Evolutionary conservation across 805 yeast genomes (phyloP), one percentile per base, ranked within the genome.

Genomic region (Candida wancherniae): DNA sequence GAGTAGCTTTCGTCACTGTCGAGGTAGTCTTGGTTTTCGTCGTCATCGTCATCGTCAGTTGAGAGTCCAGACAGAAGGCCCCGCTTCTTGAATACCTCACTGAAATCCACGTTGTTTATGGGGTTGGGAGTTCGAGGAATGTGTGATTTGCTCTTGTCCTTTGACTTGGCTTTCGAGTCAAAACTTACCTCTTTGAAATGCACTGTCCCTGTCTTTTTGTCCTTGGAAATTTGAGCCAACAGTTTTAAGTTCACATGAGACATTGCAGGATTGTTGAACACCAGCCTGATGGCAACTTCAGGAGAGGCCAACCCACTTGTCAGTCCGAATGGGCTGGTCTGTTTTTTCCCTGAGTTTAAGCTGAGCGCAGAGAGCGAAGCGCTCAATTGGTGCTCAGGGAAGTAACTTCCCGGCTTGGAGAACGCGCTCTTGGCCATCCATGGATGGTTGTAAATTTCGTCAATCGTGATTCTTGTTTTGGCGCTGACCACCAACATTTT

Each of bases 401-500:
- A 45, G 25, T 45, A 45, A 27, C 45, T 41, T 13, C 31, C 31
- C 10, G 40, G 26, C 18, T 34, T 32, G 15, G 36, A 29, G 6
- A 45, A 37, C 7, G 30, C 34, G 4, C 45, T 42, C 6, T 31
- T 30, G 6, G 37, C 34, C 40, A 84, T 71, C 94, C 94, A 84
- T 0, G 92, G 92, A 53, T 84, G 92, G 7, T 65, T 61, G 48
- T 83, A 61, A 41, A 84, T 76, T 29, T 83, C 80, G 36, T 80
- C 80, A 35, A 84, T 77, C 6, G 84, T 76, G 49, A 81, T 81
- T 34, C 94, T 63, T 32, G 69, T 59, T 18, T 62, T 57, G 5
- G 88, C 86, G 48, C 81, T 82, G 12, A 84, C 90, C 0, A 86
- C 80, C 20, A 84, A 61, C 39, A 84, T 63, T 38, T 67, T 74